Conservation (phyloP, 2,329 filamentous ascomycete species). For the Hymenotorrendiella dingleyae region DNA sequence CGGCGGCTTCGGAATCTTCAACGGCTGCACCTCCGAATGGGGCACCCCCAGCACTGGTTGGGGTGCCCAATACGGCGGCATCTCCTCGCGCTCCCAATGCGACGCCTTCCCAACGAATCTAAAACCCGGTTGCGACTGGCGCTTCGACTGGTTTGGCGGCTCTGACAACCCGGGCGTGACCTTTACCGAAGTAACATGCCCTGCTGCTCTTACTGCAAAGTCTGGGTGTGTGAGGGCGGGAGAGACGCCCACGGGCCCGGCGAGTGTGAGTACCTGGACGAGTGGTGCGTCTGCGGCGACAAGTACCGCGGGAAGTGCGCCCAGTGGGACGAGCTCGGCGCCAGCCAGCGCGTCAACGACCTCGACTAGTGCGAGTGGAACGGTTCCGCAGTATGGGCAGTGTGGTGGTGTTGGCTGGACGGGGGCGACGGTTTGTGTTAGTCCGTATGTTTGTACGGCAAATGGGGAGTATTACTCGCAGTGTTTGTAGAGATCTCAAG, state of each 20-base stretch:
- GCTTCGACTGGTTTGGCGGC: conserved; percentile 47
- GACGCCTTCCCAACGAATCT: conserved; percentile 38
- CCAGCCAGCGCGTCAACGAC: background rate
- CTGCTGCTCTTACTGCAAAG: conserved; percentile 38
- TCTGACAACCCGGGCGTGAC: conserved; percentile 42
- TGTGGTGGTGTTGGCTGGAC: conserved; percentile 9
- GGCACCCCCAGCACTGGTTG: conserved; percentile 36
- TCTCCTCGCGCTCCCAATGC: conserved; percentile 38
- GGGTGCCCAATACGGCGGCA: conserved; percentile 44
- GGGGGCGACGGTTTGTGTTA: conserved; percentile 8
- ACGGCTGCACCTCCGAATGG: conserved; percentile 47
- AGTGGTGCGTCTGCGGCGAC: background rate
- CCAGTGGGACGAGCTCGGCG: background rate
- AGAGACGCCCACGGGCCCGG: conserved; percentile 35
- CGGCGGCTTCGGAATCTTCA: conserved; percentile 51
- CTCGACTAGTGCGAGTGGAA: conserved; percentile 6
- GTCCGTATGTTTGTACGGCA: conserved; percentile 3
- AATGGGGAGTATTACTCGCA: conserved; percentile 8
- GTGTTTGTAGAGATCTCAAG: conserved; percentile 1
- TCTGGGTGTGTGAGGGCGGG: conserved; percentile 33
- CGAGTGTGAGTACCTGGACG: conserved; percentile 4
- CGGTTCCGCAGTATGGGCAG: conserved; percentile 8
- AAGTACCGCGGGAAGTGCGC: background rate
- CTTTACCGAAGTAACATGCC: conserved; percentile 44
- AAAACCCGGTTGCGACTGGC: conserved; percentile 44